Percentiles rank a stretch among this genome's conserved stretches.
Conservation (phyloP, 768 basidiomycete genomes). For the Naganishia vishniacii region DNA sequence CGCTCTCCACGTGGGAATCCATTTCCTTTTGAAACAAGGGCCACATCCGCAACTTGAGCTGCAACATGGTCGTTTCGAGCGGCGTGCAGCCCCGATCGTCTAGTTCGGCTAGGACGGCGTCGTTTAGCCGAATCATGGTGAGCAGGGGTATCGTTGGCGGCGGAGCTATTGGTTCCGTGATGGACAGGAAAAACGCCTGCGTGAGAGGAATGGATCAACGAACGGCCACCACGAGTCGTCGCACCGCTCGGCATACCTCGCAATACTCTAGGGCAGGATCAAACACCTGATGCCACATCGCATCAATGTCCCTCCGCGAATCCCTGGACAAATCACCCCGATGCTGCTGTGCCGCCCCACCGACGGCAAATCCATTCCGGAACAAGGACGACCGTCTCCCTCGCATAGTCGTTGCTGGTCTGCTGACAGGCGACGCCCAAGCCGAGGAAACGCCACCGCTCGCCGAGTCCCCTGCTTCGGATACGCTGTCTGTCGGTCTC, state of each 20-base stretch:
- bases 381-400: background rate
- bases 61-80: slow-evolving; percentile 73
- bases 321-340: slow-evolving; percentile 42
- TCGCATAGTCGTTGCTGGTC: background rate
- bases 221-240: no score
- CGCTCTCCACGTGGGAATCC: slow-evolving; percentile 71
- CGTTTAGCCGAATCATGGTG: slow-evolving; percentile 85
- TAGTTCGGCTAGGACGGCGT: slow-evolving; percentile 67
- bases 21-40: slow-evolving; percentile 86
- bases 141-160: slow-evolving; percentile 73
- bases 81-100: slow-evolving; percentile 73
- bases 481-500: slow-evolving; percentile 3
- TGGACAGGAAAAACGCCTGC: slow-evolving; percentile 64
- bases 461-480: slow-evolving; percentile 16
- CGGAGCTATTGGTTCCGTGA: slow-evolving; percentile 59
- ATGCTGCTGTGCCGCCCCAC: slow-evolving; percentile 21
- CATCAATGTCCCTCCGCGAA: slow-evolving; percentile 50
- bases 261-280: slow-evolving; percentile 85
- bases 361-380: slow-evolving; percentile 13
- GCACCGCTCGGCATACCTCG: no score
- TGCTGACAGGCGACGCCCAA: background rate
- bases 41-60: slow-evolving; percentile 80
- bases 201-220: no score
- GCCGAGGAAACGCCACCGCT: background rate
- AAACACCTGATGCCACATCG: slow-evolving; percentile 84